These are phyloP conservation scores for Hygrophila difformis DNA, from an alignment of 257 asterid genomes.

Conservation along the genomic window DNA sequence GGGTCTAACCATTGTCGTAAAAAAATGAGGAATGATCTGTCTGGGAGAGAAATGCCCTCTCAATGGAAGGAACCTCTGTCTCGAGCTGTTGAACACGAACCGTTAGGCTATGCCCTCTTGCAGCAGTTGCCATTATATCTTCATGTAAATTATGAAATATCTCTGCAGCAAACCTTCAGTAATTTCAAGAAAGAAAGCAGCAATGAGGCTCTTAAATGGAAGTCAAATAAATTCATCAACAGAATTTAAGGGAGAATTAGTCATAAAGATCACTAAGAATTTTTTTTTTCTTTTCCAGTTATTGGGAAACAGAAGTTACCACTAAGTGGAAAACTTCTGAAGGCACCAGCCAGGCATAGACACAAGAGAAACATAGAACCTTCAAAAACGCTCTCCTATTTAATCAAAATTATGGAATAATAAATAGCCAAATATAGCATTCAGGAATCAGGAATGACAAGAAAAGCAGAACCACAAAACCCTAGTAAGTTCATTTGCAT, in stretches of 20 bases:
- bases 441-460: no score
- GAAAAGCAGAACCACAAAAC: no score
- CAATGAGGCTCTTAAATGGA: slow-evolving; percentile 15
- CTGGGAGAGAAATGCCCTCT: slow-evolving; percentile 84
- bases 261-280: neutral
- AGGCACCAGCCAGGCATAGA: neutral
- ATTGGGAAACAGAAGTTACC: neutral
- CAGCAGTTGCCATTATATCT: slow-evolving; percentile 84
- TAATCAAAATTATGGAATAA: no score
- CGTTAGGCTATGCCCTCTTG: slow-evolving; percentile 76
- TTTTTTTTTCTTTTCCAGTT: neutral
- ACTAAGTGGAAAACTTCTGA: neutral
- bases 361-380: neutral
- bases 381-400: neutral
- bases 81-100: slow-evolving; percentile 88
- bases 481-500: no score
- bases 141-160: slow-evolving; percentile 87
- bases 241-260: neutral
- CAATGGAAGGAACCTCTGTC: slow-evolving; percentile 67
- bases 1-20: slow-evolving; percentile 55
- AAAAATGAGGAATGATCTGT: slow-evolving; percentile 73
- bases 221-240: neutral
- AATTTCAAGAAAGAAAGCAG: slow-evolving; percentile 30
- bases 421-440: no score
- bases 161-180: slow-evolving; percentile 91